Evolutionary conservation across 78 protist genomes (phyloP), one percentile per base, ranked within the genome.

Genomic region (Carpediemonas membranifera): DNA sequence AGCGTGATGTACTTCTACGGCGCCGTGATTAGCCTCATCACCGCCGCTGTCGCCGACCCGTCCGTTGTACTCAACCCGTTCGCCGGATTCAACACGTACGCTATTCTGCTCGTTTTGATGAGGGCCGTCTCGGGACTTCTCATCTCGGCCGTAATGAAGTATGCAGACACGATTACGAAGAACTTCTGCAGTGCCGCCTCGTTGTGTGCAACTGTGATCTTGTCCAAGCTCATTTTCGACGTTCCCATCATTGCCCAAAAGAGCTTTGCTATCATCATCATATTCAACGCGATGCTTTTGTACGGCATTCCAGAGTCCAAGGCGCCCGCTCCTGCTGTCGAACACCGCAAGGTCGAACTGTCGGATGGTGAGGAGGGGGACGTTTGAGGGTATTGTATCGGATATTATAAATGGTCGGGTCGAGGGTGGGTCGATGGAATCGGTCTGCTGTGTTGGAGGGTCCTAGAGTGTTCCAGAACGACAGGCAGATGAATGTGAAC

Each of bases 111-210:
- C 31, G 55, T 62, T 16, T 5, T 44, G 28, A 33, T 28, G 57
- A 62, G 28, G 52, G 68, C 68, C 28, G 18, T 43, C 41, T 28
- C 28, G 18, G 68, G 68, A 36, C 68, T 62, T 41, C 52, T 50
- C 30, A 62, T 62, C 56, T 43, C 57, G 18, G 68, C 57, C 39
- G 39, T 62, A 21, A 53, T 62, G 43, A 62, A 62, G 57, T 44
- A 62, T 37, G 68, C 55, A 5, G 68, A 62, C 57, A 62, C 37
- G 41, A 62, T 62, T 37, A 55, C 68, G 52, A 43, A 50, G n/a
- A 50, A 43, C 34, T 62, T 35, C 55, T 43, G 57, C 30, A 53
- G 43, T 28, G 55, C 57, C 25, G 27, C 28, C 68, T 36, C 57
- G n/a, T 43, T 62, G 68, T 16, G 37, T 27, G 41, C 24, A 15